Evolutionary conservation across 805 yeast genomes (phyloP), one percentile per base, ranked within the genome.

Genomic region (Clavispora santaluciae): DNA sequence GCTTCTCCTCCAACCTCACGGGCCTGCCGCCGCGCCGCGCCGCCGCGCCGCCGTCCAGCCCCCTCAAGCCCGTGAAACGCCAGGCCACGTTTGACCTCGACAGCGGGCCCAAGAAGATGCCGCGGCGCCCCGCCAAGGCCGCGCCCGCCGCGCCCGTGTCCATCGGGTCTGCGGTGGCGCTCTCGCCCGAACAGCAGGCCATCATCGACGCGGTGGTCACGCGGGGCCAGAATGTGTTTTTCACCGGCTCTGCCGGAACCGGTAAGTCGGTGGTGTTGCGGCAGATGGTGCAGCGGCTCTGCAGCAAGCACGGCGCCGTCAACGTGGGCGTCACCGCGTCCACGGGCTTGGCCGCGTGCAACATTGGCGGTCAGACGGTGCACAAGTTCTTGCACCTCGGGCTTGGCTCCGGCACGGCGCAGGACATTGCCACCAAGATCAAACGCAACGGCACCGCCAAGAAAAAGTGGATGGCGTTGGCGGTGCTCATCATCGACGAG

Each of bases 221-320:
- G 12, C 56, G 68, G 17, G 89, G 95, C 0, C 64, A 69, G 13
- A 86, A 83, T 44, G 64, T 93, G 3, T 93, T 93, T 57, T 93
- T 86, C 59, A 93, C 99, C 0, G 99, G 99, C 38, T 88, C 97
- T 24, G 99, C 99, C 0, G 99, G 99, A 54, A 93, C 99, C 0
- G 99, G 99, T 57, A 93, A 93, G 58, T 91, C 99, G 1, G 83
- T 93, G 4, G 67, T 93, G n/a, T 65, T 93, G 38, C 73, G 75
- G 45, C 70, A 78, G 9, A 68, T 86, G 26, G 84, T 86, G 40
- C 75, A 76, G 51, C 61, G 70, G 0, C 57, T 86, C 40, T 70
- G 64, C 46, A 44, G 49, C 1, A 71, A 69, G 43, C 71, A 78
- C 56, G 70, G 73, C 0, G 47, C 48, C 0, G 22, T 17, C 17